A percentile compares a stretch with the other conserved stretches of the same genome.
These are phyloP conservation scores for Solanum lycopersicoides DNA, from an alignment of 257 asterid genomes.

Conservation along the genomic window DNA sequence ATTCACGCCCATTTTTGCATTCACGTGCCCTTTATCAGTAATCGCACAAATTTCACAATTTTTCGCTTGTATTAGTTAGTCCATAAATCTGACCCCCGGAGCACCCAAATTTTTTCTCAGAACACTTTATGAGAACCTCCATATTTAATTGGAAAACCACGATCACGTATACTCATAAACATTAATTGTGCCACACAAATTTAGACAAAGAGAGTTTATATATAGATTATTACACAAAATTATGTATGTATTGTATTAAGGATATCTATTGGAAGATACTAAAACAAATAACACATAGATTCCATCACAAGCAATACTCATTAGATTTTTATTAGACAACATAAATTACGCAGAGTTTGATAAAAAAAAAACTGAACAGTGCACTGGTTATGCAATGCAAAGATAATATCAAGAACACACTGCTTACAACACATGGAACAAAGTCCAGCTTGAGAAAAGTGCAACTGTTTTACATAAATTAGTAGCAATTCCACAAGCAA, in stretches of 20 bases:
- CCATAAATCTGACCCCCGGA: accelerated
- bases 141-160: too few species aligned
- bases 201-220: background rate
- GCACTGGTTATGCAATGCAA: background rate
- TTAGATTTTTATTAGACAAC: background rate
- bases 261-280: background rate
- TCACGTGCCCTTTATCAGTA: too few species aligned
- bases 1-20: too few species aligned
- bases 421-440: background rate
- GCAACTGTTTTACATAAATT: background rate
- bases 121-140: too few species aligned
- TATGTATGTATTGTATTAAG: background rate
- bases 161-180: too few species aligned
- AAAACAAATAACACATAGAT: background rate
- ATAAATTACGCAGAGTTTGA: background rate
- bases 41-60: too few species aligned
- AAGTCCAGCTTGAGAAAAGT: background rate
- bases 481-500: background rate
- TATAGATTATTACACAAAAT: background rate
- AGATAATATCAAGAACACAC: background rate
- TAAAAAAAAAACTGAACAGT: background rate
- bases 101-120: too few species aligned
- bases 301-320: background rate
- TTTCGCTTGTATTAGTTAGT: too few species aligned
- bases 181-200: background rate